These are phyloP conservation scores for Neurospora sp. DNA, from an alignment of 495 filamentous ascomycete species.

Conservation along the genomic window DNA sequence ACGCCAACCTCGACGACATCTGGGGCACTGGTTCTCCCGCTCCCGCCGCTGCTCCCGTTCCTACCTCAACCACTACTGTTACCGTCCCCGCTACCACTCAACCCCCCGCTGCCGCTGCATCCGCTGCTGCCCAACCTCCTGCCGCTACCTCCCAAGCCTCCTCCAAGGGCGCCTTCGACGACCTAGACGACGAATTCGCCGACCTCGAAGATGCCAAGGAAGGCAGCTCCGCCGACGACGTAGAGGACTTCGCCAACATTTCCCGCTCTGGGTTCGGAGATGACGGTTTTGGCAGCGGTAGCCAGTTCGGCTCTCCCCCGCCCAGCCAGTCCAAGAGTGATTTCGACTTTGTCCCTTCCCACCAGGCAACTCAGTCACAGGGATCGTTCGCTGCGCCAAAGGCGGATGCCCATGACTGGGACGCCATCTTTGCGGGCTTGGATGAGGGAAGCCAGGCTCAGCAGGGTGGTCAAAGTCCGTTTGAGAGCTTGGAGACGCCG, in stretches of 20 bases:
- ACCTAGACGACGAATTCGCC: slow-evolving; percentile 84
- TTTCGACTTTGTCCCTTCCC: slow-evolving; percentile 34
- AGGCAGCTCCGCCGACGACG: slow-evolving; percentile 63
- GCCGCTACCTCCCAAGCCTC: slow-evolving; percentile 7
- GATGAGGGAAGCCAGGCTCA: slow-evolving; percentile 35
- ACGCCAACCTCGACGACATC: slow-evolving; percentile 16
- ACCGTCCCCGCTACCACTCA: slow-evolving; percentile 3
- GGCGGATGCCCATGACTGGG: slow-evolving; percentile 71
- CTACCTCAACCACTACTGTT: background rate
- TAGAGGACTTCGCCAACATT: slow-evolving; percentile 55
- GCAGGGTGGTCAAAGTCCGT: background rate
- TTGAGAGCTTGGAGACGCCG: background rate
- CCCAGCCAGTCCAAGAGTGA: slow-evolving; percentile 43
- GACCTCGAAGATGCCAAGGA: slow-evolving; percentile 85
- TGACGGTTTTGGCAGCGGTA: slow-evolving; percentile 52
- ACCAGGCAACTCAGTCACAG: background rate
- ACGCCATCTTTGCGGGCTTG: slow-evolving; percentile 80
- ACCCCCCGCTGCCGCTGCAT: slow-evolving; percentile 4
- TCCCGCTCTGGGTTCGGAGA: slow-evolving; percentile 45
- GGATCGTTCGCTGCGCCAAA: slow-evolving; percentile 6
- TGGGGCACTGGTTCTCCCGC: slow-evolving; percentile 15
- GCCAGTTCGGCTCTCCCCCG: slow-evolving; percentile 21
- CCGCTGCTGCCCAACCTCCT: slow-evolving; percentile 16
- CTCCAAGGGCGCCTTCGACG: slow-evolving; percentile 44
- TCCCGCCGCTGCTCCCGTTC: slow-evolving; percentile 1